Conservation (phyloP, 2,329 filamentous ascomycete genomes). For the Capronia americana region DNA sequence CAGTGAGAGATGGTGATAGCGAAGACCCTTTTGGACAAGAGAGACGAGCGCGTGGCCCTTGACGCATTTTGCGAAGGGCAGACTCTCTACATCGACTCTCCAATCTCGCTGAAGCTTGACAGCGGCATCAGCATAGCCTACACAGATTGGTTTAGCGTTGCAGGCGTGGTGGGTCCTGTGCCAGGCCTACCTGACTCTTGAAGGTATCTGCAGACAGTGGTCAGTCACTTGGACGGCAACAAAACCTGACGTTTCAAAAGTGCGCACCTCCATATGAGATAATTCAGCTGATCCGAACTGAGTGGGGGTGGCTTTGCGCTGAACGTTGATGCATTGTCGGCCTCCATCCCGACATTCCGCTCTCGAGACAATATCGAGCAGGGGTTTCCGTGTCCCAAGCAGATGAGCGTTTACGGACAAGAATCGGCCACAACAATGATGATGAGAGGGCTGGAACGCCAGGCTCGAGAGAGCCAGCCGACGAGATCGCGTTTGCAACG, state of each 20-base stretch:
- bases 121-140: slow-evolving; percentile 65
- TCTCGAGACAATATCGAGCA: slow-evolving; percentile 20
- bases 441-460: not conserved
- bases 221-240: slow-evolving; percentile 27
- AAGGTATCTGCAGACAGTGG: slow-evolving; percentile 53
- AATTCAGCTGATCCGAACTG: slow-evolving; percentile 70
- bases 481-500: not conserved
- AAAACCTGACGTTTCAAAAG: slow-evolving; percentile 4
- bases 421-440: not conserved
- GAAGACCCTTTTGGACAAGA: slow-evolving; percentile 68
- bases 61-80: slow-evolving; percentile 67
- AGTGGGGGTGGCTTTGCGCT: slow-evolving; percentile 49
- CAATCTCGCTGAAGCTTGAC: slow-evolving; percentile 67
- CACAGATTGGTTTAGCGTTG: slow-evolving; percentile 20
- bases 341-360: slow-evolving; percentile 41
- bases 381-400: slow-evolving; percentile 18
- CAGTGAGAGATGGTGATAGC: slow-evolving; percentile 55
- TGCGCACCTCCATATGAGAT: slow-evolving; percentile 70
- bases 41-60: slow-evolving; percentile 65
- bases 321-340: slow-evolving; percentile 38
- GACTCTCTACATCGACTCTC: slow-evolving; percentile 65
- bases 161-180: slow-evolving; percentile 36
- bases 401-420: not conserved
- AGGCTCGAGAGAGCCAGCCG: not conserved
- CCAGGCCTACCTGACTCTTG: slow-evolving; percentile 59